Evolutionary conservation across 2,329 filamentous ascomycete species (phyloP).

Genomic region (Coleophoma crateriformis): DNA sequence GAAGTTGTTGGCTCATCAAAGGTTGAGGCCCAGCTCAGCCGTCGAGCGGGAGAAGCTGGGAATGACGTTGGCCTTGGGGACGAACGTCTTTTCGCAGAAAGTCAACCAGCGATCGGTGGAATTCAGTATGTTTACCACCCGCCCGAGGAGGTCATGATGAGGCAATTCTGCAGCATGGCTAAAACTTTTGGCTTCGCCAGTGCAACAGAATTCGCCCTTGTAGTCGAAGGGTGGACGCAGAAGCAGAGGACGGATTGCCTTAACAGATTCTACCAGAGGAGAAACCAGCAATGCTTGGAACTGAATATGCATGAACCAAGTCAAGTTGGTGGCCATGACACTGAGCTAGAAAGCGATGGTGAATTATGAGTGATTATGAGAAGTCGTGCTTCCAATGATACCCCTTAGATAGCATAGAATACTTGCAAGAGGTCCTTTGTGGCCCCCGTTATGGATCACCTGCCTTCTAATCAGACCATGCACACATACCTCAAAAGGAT

Average conservation of each 20-base stretch:
- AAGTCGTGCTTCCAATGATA: not conserved
- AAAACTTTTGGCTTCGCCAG: constrained; percentile 69
- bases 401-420: not conserved
- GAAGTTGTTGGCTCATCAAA: constrained; percentile 92
- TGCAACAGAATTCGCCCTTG: constrained; percentile 79
- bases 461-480: no score
- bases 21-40: constrained; percentile 80
- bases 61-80: constrained; percentile 41
- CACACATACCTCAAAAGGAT: no score
- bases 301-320: constrained; percentile 5
- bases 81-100: constrained; percentile 51
- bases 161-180: constrained; percentile 92
- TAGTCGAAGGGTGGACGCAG: constrained; percentile 87
- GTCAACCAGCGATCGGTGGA: constrained; percentile 19
- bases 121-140: constrained; percentile 44
- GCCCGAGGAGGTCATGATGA: constrained; percentile 63
- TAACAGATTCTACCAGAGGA: constrained; percentile 70
- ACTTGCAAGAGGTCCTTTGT: no score
- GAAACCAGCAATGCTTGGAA: constrained; percentile 30
- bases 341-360: not conserved
- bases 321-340: not conserved
- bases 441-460: no score
- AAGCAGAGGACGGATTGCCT: constrained; percentile 73
- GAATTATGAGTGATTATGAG: not conserved
- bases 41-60: constrained; percentile 48